Conservation (phyloP, 257 asterid genomes). For the Nicotiana benthamiana region DNA sequence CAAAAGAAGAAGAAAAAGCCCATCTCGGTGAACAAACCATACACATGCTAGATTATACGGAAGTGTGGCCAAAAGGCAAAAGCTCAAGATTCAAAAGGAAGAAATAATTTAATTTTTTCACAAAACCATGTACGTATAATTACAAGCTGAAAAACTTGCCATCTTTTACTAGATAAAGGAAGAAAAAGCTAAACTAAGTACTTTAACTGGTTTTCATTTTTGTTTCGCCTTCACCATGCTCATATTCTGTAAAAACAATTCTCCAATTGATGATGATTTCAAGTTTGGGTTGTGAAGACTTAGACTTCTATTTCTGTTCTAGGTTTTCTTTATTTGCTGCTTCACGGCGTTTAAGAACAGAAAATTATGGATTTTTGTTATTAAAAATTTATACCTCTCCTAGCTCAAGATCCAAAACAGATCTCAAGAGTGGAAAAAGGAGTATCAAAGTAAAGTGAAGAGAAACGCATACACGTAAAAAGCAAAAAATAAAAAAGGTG, state of each 20-base stretch:
- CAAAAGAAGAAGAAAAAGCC: not conserved
- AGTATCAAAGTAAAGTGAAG: not conserved
- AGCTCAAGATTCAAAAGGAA: not conserved
- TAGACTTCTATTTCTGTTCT: not conserved
- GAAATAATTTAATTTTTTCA: not conserved
- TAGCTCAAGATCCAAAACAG: not conserved
- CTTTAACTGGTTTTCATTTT: not conserved
- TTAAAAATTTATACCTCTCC: not conserved
- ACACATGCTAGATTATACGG: constrained; percentile 9
- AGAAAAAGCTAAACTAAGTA: not conserved
- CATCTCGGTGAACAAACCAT: not conserved
- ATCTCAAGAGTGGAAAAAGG: not conserved
- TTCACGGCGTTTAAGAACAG: not conserved
- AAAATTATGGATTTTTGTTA: not conserved
- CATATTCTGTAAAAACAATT: not conserved
- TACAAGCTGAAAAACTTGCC: not conserved
- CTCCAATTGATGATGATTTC: not conserved
- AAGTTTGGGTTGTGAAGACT: not conserved
- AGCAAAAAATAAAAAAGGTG: not conserved
- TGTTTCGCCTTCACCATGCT: not conserved
- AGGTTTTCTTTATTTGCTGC: not conserved
- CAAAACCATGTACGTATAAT: not conserved
- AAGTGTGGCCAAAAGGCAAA: not conserved
- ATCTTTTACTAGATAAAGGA: no score
- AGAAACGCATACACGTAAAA: not conserved